These are phyloP conservation scores for Penicillium tannophilum DNA, from an alignment of 495 filamentous ascomycete genomes.

Conservation along the genomic window DNA sequence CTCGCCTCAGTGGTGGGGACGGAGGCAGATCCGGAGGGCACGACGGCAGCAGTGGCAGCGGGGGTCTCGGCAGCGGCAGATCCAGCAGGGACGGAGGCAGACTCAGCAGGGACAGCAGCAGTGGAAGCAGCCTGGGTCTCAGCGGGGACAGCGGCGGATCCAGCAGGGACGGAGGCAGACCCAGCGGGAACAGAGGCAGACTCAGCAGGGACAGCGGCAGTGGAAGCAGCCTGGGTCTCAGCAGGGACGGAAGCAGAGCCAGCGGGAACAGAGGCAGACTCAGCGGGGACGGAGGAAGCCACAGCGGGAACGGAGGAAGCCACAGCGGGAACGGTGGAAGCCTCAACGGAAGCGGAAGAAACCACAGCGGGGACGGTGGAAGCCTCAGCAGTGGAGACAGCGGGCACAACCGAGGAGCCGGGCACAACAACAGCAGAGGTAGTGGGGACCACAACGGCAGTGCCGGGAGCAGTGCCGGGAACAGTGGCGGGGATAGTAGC, in stretches of 20 bases:
- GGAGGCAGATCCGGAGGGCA: slow-evolving; percentile 9
- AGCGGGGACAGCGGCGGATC: slow-evolving; percentile 10
- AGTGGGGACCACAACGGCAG: slow-evolving; percentile 13
- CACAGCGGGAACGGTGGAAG: slow-evolving; percentile 11
- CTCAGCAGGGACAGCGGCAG: slow-evolving; percentile 11
- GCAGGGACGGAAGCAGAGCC: neutral
- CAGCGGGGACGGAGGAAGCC: slow-evolving; percentile 12
- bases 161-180: slow-evolving; percentile 8
- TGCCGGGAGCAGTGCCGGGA: slow-evolving; percentile 7
- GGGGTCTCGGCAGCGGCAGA: slow-evolving; percentile 8
- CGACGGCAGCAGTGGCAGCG: slow-evolving; percentile 14
- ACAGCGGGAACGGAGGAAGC: slow-evolving; percentile 10
- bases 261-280: slow-evolving; percentile 12
- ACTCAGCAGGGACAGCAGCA: slow-evolving; percentile 2
- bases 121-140: slow-evolving; percentile 11
- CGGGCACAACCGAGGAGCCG: slow-evolving; percentile 9
- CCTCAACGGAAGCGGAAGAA: slow-evolving; percentile 11
- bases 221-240: too few relatives aligned
- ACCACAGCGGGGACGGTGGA: neutral
- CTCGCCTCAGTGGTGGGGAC: neutral
- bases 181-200: slow-evolving; percentile 12
- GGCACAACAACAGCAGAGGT: slow-evolving; percentile 13
- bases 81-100: slow-evolving; percentile 4
- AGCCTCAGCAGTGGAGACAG: slow-evolving; percentile 6
- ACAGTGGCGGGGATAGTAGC: slow-evolving; percentile 21